Evolutionary conservation across 2,329 filamentous ascomycete genomes (phyloP).

Genomic region (Trichoderma sp.): DNA sequence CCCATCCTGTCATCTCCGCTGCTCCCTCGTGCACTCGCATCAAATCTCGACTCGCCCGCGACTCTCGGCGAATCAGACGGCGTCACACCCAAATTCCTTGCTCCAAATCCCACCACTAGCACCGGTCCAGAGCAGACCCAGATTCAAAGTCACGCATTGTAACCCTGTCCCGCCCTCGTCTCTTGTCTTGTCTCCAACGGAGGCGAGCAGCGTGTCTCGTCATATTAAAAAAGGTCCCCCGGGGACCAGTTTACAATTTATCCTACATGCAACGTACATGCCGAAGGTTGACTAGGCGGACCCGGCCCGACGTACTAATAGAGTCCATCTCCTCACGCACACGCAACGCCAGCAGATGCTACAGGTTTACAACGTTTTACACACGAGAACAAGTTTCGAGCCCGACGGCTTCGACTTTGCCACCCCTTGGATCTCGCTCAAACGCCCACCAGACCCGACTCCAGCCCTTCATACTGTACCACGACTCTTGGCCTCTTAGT

Average conservation of each 20-base stretch:
- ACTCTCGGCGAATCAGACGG: not conserved
- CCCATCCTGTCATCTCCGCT: constrained; percentile 23
- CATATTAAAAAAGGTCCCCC: not conserved
- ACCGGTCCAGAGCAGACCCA: not conserved
- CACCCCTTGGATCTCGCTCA: not conserved
- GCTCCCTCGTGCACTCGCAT: constrained; percentile 1
- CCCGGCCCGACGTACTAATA: constrained; percentile 1
- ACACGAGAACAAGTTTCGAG: not conserved
- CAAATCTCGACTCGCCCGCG: not conserved
- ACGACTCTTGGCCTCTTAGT: not conserved
- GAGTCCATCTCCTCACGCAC: not conserved
- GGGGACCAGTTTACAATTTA: constrained; percentile 8
- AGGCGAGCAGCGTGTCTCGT: constrained; percentile 20
- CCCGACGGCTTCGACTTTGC: not conserved
- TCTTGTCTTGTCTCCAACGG: constrained; percentile 15
- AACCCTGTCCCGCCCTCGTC: not conserved
- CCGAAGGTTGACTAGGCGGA: not conserved
- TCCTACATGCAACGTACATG: constrained; percentile 11
- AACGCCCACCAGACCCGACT: not conserved
- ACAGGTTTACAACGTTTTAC: not conserved
- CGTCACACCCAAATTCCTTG: not conserved
- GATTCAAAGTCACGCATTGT: constrained; percentile 9
- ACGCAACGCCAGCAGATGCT: not conserved
- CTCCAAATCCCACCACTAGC: not conserved
- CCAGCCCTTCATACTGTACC: not conserved